A percentile compares a stretch with the other conserved stretches of the same genome.
Evolutionary conservation across 2,329 filamentous ascomycete genomes (phyloP).

Genomic region (Calycina herbarum): DNA sequence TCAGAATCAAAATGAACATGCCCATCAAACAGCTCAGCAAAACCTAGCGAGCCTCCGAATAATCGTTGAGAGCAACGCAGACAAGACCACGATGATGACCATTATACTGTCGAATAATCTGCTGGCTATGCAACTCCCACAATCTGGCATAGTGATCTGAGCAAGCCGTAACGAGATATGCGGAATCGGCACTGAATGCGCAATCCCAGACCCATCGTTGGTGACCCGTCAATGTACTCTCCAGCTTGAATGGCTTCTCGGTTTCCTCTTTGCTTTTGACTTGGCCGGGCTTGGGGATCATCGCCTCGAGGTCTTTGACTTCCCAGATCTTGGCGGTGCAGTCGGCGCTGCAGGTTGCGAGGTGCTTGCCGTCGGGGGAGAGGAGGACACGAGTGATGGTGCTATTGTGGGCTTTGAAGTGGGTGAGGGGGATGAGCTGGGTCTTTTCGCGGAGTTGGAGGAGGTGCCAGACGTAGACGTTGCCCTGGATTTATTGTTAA

Average conservation of each 20-base stretch:
- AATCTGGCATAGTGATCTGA: constrained; percentile 72
- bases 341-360: constrained; percentile 73
- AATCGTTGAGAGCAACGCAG: constrained; percentile 71
- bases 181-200: constrained; percentile 71
- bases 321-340: constrained; percentile 96
- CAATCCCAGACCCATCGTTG: constrained; percentile 81
- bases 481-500: constrained; percentile 61
- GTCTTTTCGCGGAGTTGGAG: constrained; percentile 70
- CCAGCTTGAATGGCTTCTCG: constrained; percentile 58
- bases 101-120: constrained; percentile 74
- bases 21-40: not conserved
- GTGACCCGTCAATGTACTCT: constrained; percentile 69
- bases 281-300: constrained; percentile 35
- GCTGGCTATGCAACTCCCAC: constrained; percentile 70
- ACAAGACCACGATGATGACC: constrained; percentile 70
- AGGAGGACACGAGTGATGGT: constrained; percentile 74
- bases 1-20: not conserved
- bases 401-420: constrained; percentile 70
- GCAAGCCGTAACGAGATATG: constrained; percentile 73
- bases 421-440: constrained; percentile 68
- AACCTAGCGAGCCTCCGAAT: constrained; percentile 38
- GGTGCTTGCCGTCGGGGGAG: constrained; percentile 71
- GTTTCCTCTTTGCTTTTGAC: constrained; percentile 42
- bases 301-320: constrained; percentile 67
- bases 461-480: constrained; percentile 96